These are phyloP conservation scores for Limonomyces culmigenus DNA, from an alignment of 1,284 basidiomycete genomes.

Conservation along the genomic window DNA sequence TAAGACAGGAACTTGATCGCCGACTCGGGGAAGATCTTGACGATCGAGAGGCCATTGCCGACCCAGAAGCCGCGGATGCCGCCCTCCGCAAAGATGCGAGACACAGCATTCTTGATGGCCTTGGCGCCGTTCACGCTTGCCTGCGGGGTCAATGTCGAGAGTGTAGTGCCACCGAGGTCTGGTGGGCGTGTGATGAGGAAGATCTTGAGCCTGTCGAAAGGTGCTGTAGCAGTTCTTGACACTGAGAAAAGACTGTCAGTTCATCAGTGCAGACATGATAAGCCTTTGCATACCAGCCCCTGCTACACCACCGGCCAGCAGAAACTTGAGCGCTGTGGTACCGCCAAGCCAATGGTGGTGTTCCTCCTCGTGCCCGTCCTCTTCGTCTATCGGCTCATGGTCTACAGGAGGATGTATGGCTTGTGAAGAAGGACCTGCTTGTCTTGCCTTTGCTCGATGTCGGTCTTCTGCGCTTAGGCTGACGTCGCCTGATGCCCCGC, in stretches of 20 bases:
- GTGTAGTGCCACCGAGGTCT: slow-evolving; percentile 39
- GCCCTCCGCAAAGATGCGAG: slow-evolving; percentile 72
- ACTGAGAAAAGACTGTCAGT: slow-evolving; percentile 33
- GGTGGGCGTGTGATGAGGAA: slow-evolving; percentile 84
- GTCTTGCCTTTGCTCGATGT: slow-evolving; percentile 19
- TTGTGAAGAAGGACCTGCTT: slow-evolving; percentile 9
- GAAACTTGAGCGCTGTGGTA: slow-evolving; percentile 71
- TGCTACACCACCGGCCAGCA: slow-evolving; percentile 87
- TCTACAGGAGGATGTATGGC: slow-evolving; percentile 12
- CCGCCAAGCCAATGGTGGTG: slow-evolving; percentile 50
- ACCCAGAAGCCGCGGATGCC: slow-evolving; percentile 91
- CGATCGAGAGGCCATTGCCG: slow-evolving; percentile 65
- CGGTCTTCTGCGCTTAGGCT: slow-evolving; percentile 56
- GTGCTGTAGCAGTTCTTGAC: slow-evolving; percentile 90
- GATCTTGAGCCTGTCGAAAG: slow-evolving; percentile 93
- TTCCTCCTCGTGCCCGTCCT: slow-evolving; percentile 39
- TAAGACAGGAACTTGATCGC: slow-evolving; percentile 98
- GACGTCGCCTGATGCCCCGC: slow-evolving; percentile 42
- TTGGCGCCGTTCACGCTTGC: slow-evolving; percentile 40
- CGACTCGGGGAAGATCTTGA: slow-evolving; percentile 93
- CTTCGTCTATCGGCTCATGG: slow-evolving; percentile 8
- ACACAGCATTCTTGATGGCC: slow-evolving; percentile 58
- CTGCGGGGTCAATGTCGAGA: slow-evolving; percentile 17
- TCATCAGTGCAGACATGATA: slow-evolving; percentile 5
- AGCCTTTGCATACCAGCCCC: slow-evolving; percentile 49